Conservation (phyloP, 129 eudicot genomes). For the carrot (Daucus carota) region DH1_v3.0 NC_030386.2:35641501-35642000, state of each 20-base stretch:
- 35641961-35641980: conserved; percentile 31
- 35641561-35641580: too few species aligned
- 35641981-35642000: conserved; percentile 38
- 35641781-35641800: conserved; percentile 51
- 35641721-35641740: conserved; percentile 17
- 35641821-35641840: conserved; percentile 66
- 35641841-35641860: conserved; percentile 55
- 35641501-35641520: neutral
- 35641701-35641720: neutral
- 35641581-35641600: neutral
- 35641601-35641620: neutral
- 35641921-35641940: conserved; percentile 35
- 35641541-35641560: neutral
- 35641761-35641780: conserved; percentile 19
- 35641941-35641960: conserved; percentile 45
- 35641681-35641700: neutral
- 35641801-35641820: conserved; percentile 83
- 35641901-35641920: conserved; percentile 29
- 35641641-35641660: neutral
- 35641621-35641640: neutral
- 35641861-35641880: conserved; percentile 53
- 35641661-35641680: conserved; percentile 1
- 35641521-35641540: neutral
- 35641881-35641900: conserved; percentile 34
- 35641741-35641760: conserved; percentile 21